These are phyloP conservation scores for Yamadazyma olivae DNA, from an alignment of 805 yeast genomes.

Conservation along the genomic window DNA sequence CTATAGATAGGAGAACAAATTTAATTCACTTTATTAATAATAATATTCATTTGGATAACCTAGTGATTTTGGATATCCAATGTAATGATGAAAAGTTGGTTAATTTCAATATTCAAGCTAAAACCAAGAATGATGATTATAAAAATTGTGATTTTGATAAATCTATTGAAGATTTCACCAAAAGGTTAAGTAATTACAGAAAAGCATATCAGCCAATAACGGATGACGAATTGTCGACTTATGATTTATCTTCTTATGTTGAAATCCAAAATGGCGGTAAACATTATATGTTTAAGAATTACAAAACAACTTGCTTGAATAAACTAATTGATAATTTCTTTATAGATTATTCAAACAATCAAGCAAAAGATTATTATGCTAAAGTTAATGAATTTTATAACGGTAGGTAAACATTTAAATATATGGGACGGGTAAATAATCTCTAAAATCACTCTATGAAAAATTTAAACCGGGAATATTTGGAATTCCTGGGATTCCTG, in stretches of 20 bases:
- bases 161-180: constrained; percentile 59
- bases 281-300: constrained; percentile 8
- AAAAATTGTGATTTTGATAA: constrained; percentile 45
- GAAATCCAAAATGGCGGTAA: constrained; percentile 27
- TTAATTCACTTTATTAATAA: constrained; percentile 25
- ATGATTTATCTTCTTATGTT: constrained; percentile 20
- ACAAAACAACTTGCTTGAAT: constrained; percentile 7
- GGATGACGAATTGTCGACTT: constrained; percentile 19
- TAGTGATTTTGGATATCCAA: constrained; percentile 58
- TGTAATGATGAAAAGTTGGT: constrained; percentile 52
- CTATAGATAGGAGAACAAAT: constrained; percentile 28
- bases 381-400: constrained; percentile 22
- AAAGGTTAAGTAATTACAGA: constrained; percentile 52
- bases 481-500: constrained; percentile 7
- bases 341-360: constrained; percentile 16
- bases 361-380: constrained; percentile 23
- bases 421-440: neutral
- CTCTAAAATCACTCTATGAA: constrained; percentile 3
- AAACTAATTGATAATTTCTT: constrained; percentile 9
- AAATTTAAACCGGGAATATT: constrained; percentile 26
- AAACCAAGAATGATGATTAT: constrained; percentile 63
- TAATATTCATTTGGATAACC: constrained; percentile 21
- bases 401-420: too few species aligned
- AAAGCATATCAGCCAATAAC: constrained; percentile 30
- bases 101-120: constrained; percentile 60